Evolutionary conservation across 306 rosid species (phyloP).

Genomic region (Trifolium dubium): DNA sequence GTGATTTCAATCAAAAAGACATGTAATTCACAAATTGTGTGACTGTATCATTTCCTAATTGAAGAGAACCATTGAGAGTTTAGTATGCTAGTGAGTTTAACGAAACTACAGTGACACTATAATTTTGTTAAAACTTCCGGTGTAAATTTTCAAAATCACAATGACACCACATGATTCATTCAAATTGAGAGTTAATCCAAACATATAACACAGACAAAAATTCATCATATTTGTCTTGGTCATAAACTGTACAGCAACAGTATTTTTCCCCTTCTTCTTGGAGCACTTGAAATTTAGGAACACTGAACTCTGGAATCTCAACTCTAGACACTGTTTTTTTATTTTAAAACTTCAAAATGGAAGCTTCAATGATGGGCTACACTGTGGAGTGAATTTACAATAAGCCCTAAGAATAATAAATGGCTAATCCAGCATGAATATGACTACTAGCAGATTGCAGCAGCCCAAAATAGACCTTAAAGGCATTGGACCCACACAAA

Average conservation of each 20-base stretch:
- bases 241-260: constrained; percentile 6
- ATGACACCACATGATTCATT: too few relatives aligned
- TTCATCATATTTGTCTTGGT: constrained; percentile 21
- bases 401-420: constrained; percentile 31
- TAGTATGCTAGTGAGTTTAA: too few relatives aligned
- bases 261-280: constrained; percentile 22
- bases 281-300: constrained; percentile 31
- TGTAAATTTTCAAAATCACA: too few relatives aligned
- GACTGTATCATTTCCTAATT: too few relatives aligned
- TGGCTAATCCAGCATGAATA: constrained; percentile 6
- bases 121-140: too few relatives aligned
- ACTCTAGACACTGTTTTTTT: not conserved
- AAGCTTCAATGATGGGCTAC: constrained; percentile 13
- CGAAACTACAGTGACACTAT: too few relatives aligned
- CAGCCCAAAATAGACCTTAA: constrained; percentile 43
- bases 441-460: constrained; percentile 38
- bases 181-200: too few relatives aligned
- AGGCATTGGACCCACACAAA: constrained; percentile 45
- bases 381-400: constrained; percentile 2
- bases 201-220: constrained; percentile 4
- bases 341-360: not conserved
- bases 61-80: too few relatives aligned
- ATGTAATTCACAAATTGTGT: too few relatives aligned
- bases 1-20: too few relatives aligned
- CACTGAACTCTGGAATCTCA: not conserved